A percentile compares a stretch with the other conserved stretches of the same genome.
These are phyloP conservation scores for Candida silvicultrix DNA, from an alignment of 805 yeast species.

Conservation along the genomic window DNA sequence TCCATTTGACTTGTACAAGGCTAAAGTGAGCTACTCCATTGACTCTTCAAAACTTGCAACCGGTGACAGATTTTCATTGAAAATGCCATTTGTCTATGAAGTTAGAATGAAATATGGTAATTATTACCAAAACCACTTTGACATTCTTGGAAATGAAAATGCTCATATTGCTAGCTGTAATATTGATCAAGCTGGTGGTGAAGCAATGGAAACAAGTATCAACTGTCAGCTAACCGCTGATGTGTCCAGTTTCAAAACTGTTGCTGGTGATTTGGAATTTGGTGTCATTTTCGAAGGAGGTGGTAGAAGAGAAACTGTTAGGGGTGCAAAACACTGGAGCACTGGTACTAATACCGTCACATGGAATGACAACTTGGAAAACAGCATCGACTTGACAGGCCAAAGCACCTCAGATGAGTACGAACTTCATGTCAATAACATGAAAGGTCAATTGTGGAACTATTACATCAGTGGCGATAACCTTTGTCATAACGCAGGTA, in stretches of 20 bases:
- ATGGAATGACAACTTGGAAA: background rate
- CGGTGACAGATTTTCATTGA: background rate
- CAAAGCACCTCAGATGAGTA: too few species aligned
- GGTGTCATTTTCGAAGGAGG: background rate
- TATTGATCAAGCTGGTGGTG: background rate
- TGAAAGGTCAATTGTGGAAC: background rate
- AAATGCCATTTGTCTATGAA: background rate
- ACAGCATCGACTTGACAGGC: too few species aligned
- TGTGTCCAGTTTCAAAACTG: background rate
- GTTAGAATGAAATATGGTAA: background rate
- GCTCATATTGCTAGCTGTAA: background rate
- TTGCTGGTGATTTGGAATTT: background rate
- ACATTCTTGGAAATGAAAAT: background rate
- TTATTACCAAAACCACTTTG: background rate
- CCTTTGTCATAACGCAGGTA: background rate
- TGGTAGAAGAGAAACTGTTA: background rate
- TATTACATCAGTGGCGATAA: background rate
- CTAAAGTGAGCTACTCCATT: background rate
- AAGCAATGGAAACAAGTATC: background rate
- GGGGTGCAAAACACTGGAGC: background rate
- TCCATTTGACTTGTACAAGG: background rate
- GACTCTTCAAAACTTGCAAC: background rate
- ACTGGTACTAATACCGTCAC: background rate
- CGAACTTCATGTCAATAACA: background rate
- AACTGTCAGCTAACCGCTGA: background rate